phyloP scores from a whole-genome alignment of 2,329 filamentous ascomycete species.

The Ceratocystis harringtonii region DNA sequence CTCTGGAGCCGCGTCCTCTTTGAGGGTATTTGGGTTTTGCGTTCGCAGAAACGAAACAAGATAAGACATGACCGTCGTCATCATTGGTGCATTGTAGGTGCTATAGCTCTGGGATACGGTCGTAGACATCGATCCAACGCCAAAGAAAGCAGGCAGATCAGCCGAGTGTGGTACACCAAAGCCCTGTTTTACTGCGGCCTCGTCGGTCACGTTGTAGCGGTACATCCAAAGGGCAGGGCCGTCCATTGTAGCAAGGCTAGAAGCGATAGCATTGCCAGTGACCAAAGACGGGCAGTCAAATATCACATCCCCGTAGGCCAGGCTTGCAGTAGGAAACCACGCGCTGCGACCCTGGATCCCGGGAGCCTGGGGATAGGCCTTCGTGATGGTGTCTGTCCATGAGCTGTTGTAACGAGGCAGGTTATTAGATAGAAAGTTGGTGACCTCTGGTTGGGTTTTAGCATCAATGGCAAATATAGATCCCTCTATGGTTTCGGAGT shows the following conservation, averaged over 20 bases:
- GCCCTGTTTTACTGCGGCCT: slow-evolving; percentile 25
- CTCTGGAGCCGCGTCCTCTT: slow-evolving; percentile 24
- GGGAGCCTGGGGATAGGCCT: slow-evolving; percentile 27
- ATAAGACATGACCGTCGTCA: slow-evolving; percentile 35
- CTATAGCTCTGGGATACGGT: slow-evolving; percentile 27
- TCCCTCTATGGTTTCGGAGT: slow-evolving; percentile 27
- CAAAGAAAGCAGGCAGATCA: slow-evolving; percentile 35
- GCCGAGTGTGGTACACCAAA: slow-evolving; percentile 35
- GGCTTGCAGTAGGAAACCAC: slow-evolving; percentile 31
- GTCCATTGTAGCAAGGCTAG: slow-evolving; percentile 16
- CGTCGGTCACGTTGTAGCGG: slow-evolving; percentile 35
- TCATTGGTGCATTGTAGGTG: slow-evolving; percentile 31
- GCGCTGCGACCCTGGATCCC: slow-evolving; percentile 26
- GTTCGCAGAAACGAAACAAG: slow-evolving; percentile 34
- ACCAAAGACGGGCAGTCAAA: slow-evolving; percentile 31
- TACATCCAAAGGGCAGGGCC: slow-evolving; percentile 30
- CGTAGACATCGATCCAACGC: slow-evolving; percentile 24
- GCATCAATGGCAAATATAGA: slow-evolving; percentile 31
- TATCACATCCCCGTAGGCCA: slow-evolving; percentile 32
- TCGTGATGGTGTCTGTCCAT: slow-evolving; percentile 26
- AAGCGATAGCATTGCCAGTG: slow-evolving; percentile 22
- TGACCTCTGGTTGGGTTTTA: slow-evolving; percentile 24
- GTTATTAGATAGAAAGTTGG: slow-evolving; percentile 32
- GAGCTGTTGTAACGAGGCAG: slow-evolving; percentile 29
- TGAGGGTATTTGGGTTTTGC: slow-evolving; percentile 31